A percentile compares a stretch with the other conserved stretches of the same genome.
Conservation (phyloP, 1,284 basidiomycete species). For the Pseudozyma sp. region DNA sequence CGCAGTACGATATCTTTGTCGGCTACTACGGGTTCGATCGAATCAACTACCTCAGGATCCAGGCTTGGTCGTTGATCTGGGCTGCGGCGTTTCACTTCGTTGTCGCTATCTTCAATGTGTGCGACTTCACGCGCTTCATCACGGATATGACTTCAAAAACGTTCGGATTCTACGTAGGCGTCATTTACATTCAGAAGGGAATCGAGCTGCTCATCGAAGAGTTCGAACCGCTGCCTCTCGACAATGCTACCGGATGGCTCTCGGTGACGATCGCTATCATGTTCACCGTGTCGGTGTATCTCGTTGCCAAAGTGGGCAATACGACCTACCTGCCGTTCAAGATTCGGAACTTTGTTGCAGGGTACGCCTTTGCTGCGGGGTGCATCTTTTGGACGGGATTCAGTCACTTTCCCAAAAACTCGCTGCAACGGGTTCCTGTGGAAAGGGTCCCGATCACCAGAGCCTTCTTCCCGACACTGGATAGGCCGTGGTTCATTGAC, state of each 20-base stretch:
- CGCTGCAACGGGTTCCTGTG: slow-evolving; percentile 56
- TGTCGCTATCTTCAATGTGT: slow-evolving; percentile 80
- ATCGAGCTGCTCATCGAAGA: slow-evolving; percentile 70
- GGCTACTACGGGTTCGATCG: slow-evolving; percentile 59
- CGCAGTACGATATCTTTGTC: slow-evolving; percentile 66
- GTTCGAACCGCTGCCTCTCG: slow-evolving; percentile 61
- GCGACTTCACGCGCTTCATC: slow-evolving; percentile 69
- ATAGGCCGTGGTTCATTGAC: slow-evolving; percentile 83
- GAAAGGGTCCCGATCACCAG: slow-evolving; percentile 67
- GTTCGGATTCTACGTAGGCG: slow-evolving; percentile 78
- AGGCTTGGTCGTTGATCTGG: slow-evolving; percentile 88
- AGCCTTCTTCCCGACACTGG: slow-evolving; percentile 74
- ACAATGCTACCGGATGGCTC: slow-evolving; percentile 70
- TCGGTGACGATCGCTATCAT: slow-evolving; percentile 70
- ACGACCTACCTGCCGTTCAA: slow-evolving; percentile 68
- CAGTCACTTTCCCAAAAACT: slow-evolving; percentile 67
- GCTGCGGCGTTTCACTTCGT: slow-evolving; percentile 91
- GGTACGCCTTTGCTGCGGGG: slow-evolving; percentile 69
- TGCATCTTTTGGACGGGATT: slow-evolving; percentile 71
- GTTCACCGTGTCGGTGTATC: slow-evolving; percentile 70
- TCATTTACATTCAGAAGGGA: slow-evolving; percentile 70
- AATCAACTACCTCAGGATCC: slow-evolving; percentile 59
- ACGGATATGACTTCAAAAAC: slow-evolving; percentile 90
- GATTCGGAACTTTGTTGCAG: slow-evolving; percentile 66
- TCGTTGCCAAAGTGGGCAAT: slow-evolving; percentile 56